These are phyloP conservation scores for Colletotrichum caudatum DNA, from an alignment of 2,329 filamentous ascomycete genomes.

Conservation along the genomic window DNA sequence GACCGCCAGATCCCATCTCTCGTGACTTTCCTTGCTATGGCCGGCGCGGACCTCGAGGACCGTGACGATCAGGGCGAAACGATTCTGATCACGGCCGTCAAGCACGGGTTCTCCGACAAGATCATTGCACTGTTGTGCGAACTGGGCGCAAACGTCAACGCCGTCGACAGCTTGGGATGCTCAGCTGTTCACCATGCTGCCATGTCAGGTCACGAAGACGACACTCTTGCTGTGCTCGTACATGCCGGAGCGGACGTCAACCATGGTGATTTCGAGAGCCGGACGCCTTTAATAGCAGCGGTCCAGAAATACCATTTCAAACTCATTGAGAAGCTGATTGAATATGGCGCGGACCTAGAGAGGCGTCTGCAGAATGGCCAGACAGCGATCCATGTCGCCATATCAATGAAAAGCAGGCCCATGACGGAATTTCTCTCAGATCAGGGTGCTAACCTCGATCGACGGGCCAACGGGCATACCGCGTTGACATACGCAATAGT, in stretches of 20 bases:
- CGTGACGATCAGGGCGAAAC: constrained; percentile 40
- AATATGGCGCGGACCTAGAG: constrained; percentile 45
- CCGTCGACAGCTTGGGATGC: constrained; percentile 43
- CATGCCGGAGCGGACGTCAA: constrained; percentile 43
- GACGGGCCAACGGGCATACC: constrained; percentile 42
- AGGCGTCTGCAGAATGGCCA: constrained; percentile 40
- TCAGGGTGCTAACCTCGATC: constrained; percentile 43
- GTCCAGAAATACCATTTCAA: constrained; percentile 39
- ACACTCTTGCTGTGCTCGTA: constrained; percentile 43
- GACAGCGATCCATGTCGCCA: constrained; percentile 44
- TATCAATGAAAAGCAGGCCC: constrained; percentile 40
- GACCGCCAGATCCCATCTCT: constrained; percentile 41
- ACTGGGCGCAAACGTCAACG: constrained; percentile 43
- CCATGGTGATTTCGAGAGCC: constrained; percentile 39
- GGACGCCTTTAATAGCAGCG: constrained; percentile 44
- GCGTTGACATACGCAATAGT: constrained; percentile 45
- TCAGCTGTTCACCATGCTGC: constrained; percentile 46
- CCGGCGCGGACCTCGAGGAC: constrained; percentile 44
- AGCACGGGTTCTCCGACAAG: constrained; percentile 42
- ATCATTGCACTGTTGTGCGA: constrained; percentile 45
- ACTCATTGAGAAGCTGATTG: constrained; percentile 40
- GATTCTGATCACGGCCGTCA: constrained; percentile 43
- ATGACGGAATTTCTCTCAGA: constrained; percentile 45
- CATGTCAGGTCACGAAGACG: constrained; percentile 37
- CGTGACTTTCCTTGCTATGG: constrained; percentile 43